Evolutionary conservation across 495 filamentous ascomycete genomes (phyloP).

Genomic region (Aspergillus coremiiformis): DNA sequence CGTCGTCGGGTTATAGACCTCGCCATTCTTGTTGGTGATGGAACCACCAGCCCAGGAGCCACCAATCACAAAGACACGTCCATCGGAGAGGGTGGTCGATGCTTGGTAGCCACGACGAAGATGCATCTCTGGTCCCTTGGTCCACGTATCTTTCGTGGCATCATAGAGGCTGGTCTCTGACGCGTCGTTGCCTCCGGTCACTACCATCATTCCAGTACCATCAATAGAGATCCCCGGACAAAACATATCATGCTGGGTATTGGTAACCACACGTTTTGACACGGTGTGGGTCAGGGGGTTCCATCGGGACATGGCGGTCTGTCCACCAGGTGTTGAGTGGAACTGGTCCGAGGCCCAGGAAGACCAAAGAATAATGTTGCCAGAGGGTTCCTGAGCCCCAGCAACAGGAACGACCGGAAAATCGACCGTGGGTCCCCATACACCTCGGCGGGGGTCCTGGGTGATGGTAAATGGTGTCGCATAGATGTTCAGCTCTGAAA

Average conservation of each 20-base stretch:
- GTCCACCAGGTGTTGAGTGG: slow-evolving; percentile 24
- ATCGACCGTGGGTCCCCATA: slow-evolving; percentile 44
- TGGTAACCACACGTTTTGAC: no score
- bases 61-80: slow-evolving; percentile 53
- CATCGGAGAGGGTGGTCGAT: slow-evolving; percentile 44
- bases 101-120: slow-evolving; percentile 52
- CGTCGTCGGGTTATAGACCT: slow-evolving; percentile 43
- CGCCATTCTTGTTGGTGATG: slow-evolving; percentile 42
- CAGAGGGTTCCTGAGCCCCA: slow-evolving; percentile 28
- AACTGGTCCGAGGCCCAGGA: slow-evolving; percentile 31
- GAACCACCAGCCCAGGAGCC: slow-evolving; percentile 47
- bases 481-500: slow-evolving; percentile 30
- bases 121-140: slow-evolving; percentile 30
- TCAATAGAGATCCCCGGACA: slow-evolving; percentile 52
- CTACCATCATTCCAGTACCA: slow-evolving; percentile 42
- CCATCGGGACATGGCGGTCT: slow-evolving; percentile 37
- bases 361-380: slow-evolving; percentile 39
- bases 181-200: slow-evolving; percentile 45
- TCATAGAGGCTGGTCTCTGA: slow-evolving; percentile 43
- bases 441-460: slow-evolving; percentile 10
- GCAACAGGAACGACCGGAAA: slow-evolving; percentile 46
- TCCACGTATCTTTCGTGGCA: slow-evolving; percentile 26
- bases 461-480: neutral
- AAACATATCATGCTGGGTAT: slow-evolving; percentile 56
- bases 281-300: slow-evolving; percentile 28